Conservation (phyloP, 2,329 filamentous ascomycete genomes). For the Venturia aucupariae region DNA sequence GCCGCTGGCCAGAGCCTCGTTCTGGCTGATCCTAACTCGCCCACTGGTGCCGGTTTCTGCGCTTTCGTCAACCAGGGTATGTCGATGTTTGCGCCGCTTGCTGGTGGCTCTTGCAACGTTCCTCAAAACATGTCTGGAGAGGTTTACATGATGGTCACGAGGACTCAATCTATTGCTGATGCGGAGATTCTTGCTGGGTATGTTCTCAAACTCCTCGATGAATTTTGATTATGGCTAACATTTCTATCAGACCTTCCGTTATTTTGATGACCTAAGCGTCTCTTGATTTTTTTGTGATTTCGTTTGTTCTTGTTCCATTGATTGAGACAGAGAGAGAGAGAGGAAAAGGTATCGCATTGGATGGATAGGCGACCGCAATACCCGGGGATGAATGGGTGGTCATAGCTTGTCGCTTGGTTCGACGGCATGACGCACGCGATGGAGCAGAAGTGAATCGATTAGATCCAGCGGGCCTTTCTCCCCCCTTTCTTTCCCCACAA, state of each 20-base stretch:
- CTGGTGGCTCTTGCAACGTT: constrained; percentile 48
- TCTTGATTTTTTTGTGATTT: neutral
- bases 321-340: neutral
- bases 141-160: constrained; percentile 59
- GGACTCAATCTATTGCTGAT: constrained; percentile 42
- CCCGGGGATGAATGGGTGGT: neutral
- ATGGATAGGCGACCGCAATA: neutral
- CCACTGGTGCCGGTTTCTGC: constrained; percentile 47
- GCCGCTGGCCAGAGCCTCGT: constrained; percentile 30
- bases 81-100: constrained; percentile 51
- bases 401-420: neutral
- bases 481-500: neutral
- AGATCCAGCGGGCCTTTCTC: neutral
- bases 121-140: constrained; percentile 55
- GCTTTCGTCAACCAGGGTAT: constrained; percentile 60
- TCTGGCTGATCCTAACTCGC: constrained; percentile 28
- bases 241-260: constrained; percentile 14
- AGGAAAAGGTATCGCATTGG: neutral
- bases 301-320: neutral
- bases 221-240: neutral
- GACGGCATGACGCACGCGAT: neutral
- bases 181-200: constrained; percentile 55
- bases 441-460: neutral
- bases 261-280: constrained; percentile 14
- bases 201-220: constrained; percentile 13